A percentile compares a stretch with the other conserved stretches of the same genome.
Evolutionary conservation across 805 yeast genomes (phyloP).

Genomic region (Candida hungchunana): DNA sequence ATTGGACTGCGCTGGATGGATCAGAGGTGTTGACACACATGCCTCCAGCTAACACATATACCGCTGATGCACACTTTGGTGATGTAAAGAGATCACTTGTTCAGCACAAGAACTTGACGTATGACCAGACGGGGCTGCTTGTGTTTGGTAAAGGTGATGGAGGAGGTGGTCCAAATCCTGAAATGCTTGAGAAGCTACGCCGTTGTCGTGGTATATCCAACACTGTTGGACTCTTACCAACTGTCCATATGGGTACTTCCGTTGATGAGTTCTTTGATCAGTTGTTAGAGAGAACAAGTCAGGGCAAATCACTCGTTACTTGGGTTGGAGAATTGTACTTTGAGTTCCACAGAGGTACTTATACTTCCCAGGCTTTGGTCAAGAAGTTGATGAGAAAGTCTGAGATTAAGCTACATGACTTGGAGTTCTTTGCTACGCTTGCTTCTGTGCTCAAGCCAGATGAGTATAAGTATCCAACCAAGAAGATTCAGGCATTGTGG

Average conservation of each 20-base stretch:
- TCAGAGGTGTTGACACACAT: slow-evolving; percentile 91
- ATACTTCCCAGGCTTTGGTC: slow-evolving; percentile 87
- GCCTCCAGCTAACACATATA: slow-evolving; percentile 97
- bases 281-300: slow-evolving; percentile 54
- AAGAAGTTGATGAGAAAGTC: slow-evolving; percentile 74
- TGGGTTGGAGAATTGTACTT: slow-evolving; percentile 94
- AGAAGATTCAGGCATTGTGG: slow-evolving; percentile 72
- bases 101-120: slow-evolving; percentile 81
- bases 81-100: slow-evolving; percentile 77
- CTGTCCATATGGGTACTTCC: slow-evolving; percentile 65
- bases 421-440: slow-evolving; percentile 78
- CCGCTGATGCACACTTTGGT: slow-evolving; percentile 90
- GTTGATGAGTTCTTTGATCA: slow-evolving; percentile 79
- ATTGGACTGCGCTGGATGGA: slow-evolving; percentile 94
- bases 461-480: slow-evolving; percentile 64
- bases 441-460: slow-evolving; percentile 49
- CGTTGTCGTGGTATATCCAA: slow-evolving; percentile 86
- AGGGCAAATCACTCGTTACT: slow-evolving; percentile 67
- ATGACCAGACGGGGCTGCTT: slow-evolving; percentile 75
- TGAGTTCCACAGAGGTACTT: slow-evolving; percentile 96
- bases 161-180: slow-evolving; percentile 96
- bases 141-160: slow-evolving; percentile 96
- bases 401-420: slow-evolving; percentile 76
- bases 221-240: slow-evolving; percentile 75
- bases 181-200: slow-evolving; percentile 88